A percentile compares a stretch with the other conserved stretches of the same genome.
Evolutionary conservation across 2,329 filamentous ascomycete genomes (phyloP).

Genomic region (Diaporthe aspalathi): DNA sequence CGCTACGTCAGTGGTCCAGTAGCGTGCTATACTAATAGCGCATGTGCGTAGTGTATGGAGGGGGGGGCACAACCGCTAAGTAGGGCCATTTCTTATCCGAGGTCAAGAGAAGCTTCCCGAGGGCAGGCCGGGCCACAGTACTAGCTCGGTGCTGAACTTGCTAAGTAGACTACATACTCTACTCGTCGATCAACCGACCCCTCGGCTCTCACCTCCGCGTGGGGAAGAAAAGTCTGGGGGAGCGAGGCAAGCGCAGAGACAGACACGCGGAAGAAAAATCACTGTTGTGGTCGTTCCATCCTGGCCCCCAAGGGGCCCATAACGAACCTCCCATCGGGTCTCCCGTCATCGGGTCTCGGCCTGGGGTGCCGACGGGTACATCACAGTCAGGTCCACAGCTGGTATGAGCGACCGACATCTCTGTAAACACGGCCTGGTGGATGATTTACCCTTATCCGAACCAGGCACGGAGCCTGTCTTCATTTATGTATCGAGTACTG

Average conservation of each 20-base stretch:
- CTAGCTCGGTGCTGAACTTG: not conserved
- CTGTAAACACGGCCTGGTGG: too few relatives aligned
- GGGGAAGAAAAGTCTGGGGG: slow-evolving; percentile 23
- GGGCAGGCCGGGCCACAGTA: not conserved
- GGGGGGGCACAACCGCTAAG: too few relatives aligned
- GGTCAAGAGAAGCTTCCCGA: slow-evolving; percentile 23
- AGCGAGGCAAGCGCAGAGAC: not conserved
- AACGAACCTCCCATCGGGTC: not conserved
- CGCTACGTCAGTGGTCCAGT: not conserved
- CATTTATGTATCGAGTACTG: too few relatives aligned
- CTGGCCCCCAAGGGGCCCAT: slow-evolving; percentile 26
- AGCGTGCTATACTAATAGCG: too few relatives aligned
- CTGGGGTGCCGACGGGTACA: not conserved
- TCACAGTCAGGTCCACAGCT: not conserved
- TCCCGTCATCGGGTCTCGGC: not conserved
- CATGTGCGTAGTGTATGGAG: too few relatives aligned
- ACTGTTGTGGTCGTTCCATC: not conserved
- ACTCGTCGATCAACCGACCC: slow-evolving; percentile 20
- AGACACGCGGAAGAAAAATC: not conserved
- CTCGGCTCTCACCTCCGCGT: not conserved
- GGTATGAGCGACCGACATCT: not conserved
- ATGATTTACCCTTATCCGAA: too few relatives aligned
- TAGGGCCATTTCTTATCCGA: not conserved
- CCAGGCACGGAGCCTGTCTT: too few relatives aligned
- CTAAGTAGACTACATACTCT: too few relatives aligned